phyloP scores from a whole-genome alignment of 345 rosid genomes.

The Geranium rotundifolium region DNA sequence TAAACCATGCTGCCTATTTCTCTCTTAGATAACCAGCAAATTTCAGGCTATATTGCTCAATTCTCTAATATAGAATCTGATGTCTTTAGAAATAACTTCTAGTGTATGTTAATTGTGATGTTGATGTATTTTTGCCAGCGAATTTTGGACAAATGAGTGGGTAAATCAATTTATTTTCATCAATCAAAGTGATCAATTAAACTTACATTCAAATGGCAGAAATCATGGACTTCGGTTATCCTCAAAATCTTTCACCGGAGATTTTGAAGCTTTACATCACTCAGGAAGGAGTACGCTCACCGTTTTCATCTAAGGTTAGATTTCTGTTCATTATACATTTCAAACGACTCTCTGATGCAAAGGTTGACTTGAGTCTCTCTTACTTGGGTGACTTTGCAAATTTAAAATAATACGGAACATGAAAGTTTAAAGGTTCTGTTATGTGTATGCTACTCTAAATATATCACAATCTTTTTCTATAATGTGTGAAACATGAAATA shows the following conservation, averaged over 20 bases:
- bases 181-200: not conserved
- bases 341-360: not conserved
- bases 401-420: not conserved
- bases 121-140: not conserved
- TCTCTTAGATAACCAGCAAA: not conserved
- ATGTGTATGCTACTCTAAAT: not conserved
- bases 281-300: constrained; percentile 96
- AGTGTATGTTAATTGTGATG: not conserved
- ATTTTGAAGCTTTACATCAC: constrained; percentile 94
- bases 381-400: too few species aligned
- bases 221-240: constrained; percentile 95
- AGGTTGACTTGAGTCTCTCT: too few species aligned
- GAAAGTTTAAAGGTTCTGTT: not conserved
- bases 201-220: constrained; percentile 34
- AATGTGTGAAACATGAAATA: constrained; percentile 12
- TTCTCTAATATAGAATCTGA: not conserved
- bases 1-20: not conserved
- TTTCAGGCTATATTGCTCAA: not conserved
- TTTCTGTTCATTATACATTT: not conserved
- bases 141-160: not conserved
- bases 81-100: not conserved
- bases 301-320: constrained; percentile 92
- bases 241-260: constrained; percentile 97
- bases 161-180: not conserved
- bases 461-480: not conserved